Conservation (phyloP, 805 yeast species). For the Saccharomycopsis fermentans region DNA sequence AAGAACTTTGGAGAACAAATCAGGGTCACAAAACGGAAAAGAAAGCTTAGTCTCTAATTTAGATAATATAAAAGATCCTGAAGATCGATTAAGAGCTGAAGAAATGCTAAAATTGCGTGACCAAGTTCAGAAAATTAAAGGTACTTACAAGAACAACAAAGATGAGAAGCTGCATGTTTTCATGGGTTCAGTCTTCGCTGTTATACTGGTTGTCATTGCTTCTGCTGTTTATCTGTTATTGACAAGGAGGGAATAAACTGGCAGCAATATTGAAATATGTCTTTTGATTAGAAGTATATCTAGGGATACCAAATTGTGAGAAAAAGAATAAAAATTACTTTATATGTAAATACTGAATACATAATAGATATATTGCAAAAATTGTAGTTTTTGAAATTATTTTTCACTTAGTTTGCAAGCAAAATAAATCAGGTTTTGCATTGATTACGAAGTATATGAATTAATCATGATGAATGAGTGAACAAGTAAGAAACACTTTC, state of each 20-base stretch:
- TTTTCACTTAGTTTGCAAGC: no score
- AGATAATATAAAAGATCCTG: slow-evolving; percentile 47
- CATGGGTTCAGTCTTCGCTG: background rate
- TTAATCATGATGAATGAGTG: slow-evolving; percentile 44
- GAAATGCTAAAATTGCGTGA: slow-evolving; percentile 4
- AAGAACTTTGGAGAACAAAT: background rate
- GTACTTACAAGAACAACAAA: background rate
- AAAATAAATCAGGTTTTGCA: no score
- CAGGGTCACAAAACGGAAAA: slow-evolving; percentile 20
- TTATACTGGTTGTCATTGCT: background rate
- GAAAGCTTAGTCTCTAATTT: slow-evolving; percentile 26
- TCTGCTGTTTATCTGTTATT: background rate
- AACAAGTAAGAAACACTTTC: slow-evolving; percentile 76
- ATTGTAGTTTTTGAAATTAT: no score
- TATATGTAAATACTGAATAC: no score
- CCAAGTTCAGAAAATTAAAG: background rate
- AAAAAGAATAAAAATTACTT: no score
- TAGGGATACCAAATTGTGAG: background rate
- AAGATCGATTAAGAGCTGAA: slow-evolving; percentile 51
- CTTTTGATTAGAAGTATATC: background rate
- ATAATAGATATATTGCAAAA: no score
- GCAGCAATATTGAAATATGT: background rate
- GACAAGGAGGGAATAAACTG: background rate
- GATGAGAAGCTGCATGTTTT: background rate
- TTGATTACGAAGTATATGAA: no score